A percentile compares a stretch with the other conserved stretches of the same genome.
phyloP scores from a whole-genome alignment of 805 yeast species.

The Sugiyamaella boreocaroliniensis region DNA sequence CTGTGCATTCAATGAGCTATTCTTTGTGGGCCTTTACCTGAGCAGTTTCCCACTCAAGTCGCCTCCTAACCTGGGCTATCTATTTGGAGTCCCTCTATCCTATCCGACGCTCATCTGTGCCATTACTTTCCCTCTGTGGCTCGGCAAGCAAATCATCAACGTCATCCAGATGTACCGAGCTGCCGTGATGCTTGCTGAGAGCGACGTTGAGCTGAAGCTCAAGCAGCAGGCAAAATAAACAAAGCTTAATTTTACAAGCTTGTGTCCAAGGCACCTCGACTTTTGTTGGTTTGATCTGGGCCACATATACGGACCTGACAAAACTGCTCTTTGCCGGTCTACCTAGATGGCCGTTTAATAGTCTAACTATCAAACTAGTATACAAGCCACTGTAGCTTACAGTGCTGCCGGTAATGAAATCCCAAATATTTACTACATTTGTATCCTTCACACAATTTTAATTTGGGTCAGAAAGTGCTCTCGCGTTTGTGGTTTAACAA shows the following conservation, averaged over 20 bases:
- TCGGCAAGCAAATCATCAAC: slow-evolving; percentile 84
- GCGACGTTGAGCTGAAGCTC: slow-evolving; percentile 57
- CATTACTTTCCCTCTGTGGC: slow-evolving; percentile 76
- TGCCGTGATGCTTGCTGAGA: slow-evolving; percentile 66
- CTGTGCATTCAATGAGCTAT: slow-evolving; percentile 89
- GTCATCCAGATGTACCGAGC: slow-evolving; percentile 85
- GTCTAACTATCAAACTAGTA: neutral
- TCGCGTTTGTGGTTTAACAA: slow-evolving; percentile 26
- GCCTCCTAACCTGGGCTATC: slow-evolving; percentile 36
- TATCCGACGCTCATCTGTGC: slow-evolving; percentile 53
- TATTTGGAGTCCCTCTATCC: slow-evolving; percentile 38
- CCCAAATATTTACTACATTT: neutral
- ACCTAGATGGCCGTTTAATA: slow-evolving; percentile 2
- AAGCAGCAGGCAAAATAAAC: slow-evolving; percentile 10
- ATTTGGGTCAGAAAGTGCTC: slow-evolving; percentile 21
- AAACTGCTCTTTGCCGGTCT: slow-evolving; percentile 6
- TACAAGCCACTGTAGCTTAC: slow-evolving; percentile 1
- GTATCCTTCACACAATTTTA: neutral
- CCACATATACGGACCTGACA: slow-evolving; percentile 5
- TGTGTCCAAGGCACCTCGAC: neutral
- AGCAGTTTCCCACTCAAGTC: slow-evolving; percentile 50
- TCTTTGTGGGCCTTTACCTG: slow-evolving; percentile 83
- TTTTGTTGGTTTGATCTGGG: neutral
- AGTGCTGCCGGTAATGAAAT: neutral
- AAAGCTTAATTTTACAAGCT: no score